Evolutionary conservation across 108 stramenopile species (phyloP), one percentile per base, ranked within the genome.

Genomic region (Cyclotella cryptica): DNA sequence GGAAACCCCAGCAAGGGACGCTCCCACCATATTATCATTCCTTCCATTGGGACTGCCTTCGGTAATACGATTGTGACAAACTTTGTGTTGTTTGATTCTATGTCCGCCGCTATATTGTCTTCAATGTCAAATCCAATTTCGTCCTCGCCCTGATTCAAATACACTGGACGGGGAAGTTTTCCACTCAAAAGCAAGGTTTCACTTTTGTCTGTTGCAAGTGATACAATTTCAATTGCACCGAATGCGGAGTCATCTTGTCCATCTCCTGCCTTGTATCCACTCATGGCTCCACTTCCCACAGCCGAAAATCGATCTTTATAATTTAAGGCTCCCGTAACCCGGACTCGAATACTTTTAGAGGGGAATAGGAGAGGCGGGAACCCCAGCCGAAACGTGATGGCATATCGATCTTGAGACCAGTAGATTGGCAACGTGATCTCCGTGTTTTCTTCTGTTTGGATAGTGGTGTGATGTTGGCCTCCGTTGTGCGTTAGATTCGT

Each of bases 11-110:
- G 49, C 5, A 83, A 44, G 5, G 71, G 64, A 39, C 71, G 54
- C 39, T 83, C 82, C 82, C 75, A 83, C 82, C 75, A 83, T 11
- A 77, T 49, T 35, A 71, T 51, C 71, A 83, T 72, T 10, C 82
- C 82, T 21, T 72, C 64, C 82, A 83, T 83, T n/a, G 75, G 82
- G 40, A 83, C 76, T 35, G 82, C 82, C 52, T 83, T 83, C 1
- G 82, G 67, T 22, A 83, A 26, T 2, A 42, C 35, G 9, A 83
- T 62, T 3, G 60, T 41, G 2, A 83, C 75, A 60, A 83, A 72
- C 64, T 72, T 83, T 17, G 55, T 59, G 59, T 40, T 52, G 15
- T 3, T 47, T 51, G 41, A 9, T 6, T 14, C 22, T 45, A 15
- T 10, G 0, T 61, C 47, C 14, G 49, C 42, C 17, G 35, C 3